These are phyloP conservation scores for Pseudogymnoascus sp. DNA, from an alignment of 2,329 filamentous ascomycete genomes.

Conservation along the genomic window DNA sequence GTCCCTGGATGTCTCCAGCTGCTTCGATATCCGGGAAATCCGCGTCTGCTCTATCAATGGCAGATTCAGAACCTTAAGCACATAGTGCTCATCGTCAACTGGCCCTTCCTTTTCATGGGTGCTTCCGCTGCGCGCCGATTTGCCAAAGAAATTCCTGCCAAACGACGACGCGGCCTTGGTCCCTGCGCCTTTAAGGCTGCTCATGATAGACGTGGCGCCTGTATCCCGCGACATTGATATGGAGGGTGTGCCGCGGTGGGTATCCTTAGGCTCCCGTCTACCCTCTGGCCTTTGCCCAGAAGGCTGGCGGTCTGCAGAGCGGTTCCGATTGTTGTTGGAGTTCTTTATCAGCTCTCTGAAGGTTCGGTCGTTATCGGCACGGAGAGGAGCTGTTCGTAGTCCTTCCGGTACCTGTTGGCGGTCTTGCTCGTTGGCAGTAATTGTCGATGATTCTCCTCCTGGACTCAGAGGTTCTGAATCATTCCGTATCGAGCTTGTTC, in stretches of 20 bases:
- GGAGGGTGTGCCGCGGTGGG: constrained; percentile 38
- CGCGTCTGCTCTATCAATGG: constrained; percentile 84
- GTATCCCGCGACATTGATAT: constrained; percentile 49
- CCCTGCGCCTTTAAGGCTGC: constrained; percentile 63
- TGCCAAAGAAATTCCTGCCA: constrained; percentile 76
- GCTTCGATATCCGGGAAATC: constrained; percentile 83
- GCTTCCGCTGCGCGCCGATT: constrained; percentile 62
- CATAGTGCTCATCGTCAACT: constrained; percentile 75
- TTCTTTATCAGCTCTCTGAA: constrained; percentile 59
- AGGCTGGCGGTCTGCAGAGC: constrained; percentile 60
- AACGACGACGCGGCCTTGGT: constrained; percentile 73
- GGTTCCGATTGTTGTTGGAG: constrained; percentile 51
- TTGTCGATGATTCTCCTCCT: constrained; percentile 19
- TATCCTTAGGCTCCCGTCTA: constrained; percentile 30
- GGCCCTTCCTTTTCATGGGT: constrained; percentile 59
- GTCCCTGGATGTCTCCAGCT: constrained; percentile 77
- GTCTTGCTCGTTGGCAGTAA: constrained; percentile 23
- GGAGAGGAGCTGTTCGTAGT: constrained; percentile 51
- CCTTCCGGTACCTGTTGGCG: constrained; percentile 26
- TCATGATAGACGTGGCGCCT: constrained; percentile 57
- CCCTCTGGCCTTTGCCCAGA: constrained; percentile 34
- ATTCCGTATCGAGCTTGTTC: constrained; percentile 38
- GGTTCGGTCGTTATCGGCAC: constrained; percentile 51
- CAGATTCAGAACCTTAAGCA: constrained; percentile 75
- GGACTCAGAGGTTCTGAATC: constrained; percentile 27